Evolutionary conservation across 2,329 filamentous ascomycete genomes (phyloP), one percentile per base, ranked within the genome.

Genomic region (Pseudogymnoascus sp.): DNA sequence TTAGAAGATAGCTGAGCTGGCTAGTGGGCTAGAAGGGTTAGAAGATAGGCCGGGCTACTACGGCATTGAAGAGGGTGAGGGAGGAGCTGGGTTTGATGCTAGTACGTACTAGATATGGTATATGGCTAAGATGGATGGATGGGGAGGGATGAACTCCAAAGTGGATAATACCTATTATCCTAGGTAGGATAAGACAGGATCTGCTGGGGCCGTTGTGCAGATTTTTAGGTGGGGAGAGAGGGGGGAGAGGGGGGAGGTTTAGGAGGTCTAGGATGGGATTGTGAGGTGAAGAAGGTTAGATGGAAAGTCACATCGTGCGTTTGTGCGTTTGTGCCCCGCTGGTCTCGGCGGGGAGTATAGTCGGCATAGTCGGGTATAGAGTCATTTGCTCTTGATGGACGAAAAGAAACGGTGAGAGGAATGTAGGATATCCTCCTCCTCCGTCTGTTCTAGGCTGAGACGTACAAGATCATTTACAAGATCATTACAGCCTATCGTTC

Each of bases 201-300:
- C 38, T 41, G 38, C 38, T 41, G 38, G 38, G 38, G 38, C 38
- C 38, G 38, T 41, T 41, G 38, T 41, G 38, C 38, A 41, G 38
- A 41, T 41, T 41, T 41, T 41, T 41, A 41, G 38, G 38, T 41
- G 38, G 38, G 38, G n/a, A 8, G 38, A 8, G 40, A 1, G 40
- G 40, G 14, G 40, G 40, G 40, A 4, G 4, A 12, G 61, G 14
- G 35, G 66, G 62, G 65, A 38, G 40, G 28, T 2, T 67, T 31
- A n/a, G n/a, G n/a, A n/a, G n/a, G 28, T 31, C 6, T 31, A 8
- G 28, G 28, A 31, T 31, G 28, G 28, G 28, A 31, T 31, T 31
- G 68, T 60, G 64, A 60, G 50, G 60, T 65, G 66, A 41, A 65
- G 61, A 53, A n/a, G n/a, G n/a, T n/a, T 64, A 66, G 26, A 61